Evolutionary conservation across 139 green algal genomes (phyloP).

Genomic region (Chlamydomonas sp.): DNA sequence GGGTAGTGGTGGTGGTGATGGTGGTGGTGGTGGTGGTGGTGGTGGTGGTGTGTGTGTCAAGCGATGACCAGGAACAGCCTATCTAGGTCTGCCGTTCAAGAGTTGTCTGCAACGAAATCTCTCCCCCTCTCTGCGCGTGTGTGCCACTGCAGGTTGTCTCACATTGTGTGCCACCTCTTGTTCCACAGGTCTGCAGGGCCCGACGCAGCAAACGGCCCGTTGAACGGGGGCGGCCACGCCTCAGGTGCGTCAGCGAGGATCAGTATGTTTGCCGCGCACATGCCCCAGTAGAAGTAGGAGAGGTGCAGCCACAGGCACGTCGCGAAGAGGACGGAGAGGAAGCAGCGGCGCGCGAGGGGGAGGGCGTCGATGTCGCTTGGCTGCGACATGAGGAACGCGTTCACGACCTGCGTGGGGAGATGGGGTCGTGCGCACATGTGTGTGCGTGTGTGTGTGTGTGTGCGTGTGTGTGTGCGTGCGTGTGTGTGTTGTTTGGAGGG

Average conservation of each 20-base stretch:
- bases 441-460: background rate
- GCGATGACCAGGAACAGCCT: background rate
- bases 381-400: background rate
- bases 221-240: background rate
- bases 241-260: background rate
- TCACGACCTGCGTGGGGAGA: background rate
- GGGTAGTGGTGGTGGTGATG: background rate
- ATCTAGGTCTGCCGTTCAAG: slow-evolving; percentile 4
- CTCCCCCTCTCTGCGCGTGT: background rate
- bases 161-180: background rate
- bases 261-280: background rate
- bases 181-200: background rate
- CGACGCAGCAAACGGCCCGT: background rate
- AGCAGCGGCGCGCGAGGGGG: background rate
- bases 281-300: background rate
- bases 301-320: background rate
- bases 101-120: no score
- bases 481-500: background rate
- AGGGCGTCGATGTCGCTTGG: background rate
- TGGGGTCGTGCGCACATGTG: background rate
- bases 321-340: background rate
- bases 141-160: background rate
- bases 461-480: background rate
- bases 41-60: no score
- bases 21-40: no score